These are phyloP conservation scores for Aschersonia sp. DNA, from an alignment of 2,329 filamentous ascomycete genomes.

Conservation along the genomic window DNA sequence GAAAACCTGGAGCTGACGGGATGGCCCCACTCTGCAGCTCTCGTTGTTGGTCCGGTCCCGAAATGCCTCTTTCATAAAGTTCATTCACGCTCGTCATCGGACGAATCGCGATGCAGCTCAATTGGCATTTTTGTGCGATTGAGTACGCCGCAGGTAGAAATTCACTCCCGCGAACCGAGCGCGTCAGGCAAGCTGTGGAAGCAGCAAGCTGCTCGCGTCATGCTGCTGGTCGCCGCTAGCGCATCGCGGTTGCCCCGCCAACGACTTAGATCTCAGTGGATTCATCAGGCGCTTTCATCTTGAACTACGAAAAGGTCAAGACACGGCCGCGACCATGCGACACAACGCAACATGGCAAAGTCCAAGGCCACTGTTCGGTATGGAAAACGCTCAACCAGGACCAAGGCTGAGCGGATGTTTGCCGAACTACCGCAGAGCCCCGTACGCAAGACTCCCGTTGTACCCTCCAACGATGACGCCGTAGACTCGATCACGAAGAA, in stretches of 20 bases:
- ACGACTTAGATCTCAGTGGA: background rate
- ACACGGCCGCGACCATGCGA: background rate
- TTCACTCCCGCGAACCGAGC: too few species aligned
- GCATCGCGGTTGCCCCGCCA: background rate
- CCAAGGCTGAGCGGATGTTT: slow-evolving; percentile 33
- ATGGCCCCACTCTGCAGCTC: too few species aligned
- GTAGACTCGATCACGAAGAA: slow-evolving; percentile 19
- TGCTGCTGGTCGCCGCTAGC: background rate
- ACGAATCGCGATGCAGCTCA: too few species aligned
- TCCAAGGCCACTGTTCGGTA: slow-evolving; percentile 30
- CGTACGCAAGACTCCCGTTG: slow-evolving; percentile 15
- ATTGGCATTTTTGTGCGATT: too few species aligned
- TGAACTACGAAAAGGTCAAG: background rate
- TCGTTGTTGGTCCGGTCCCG: too few species aligned
- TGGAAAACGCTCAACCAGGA: slow-evolving; percentile 32
- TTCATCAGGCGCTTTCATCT: background rate
- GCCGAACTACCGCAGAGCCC: slow-evolving; percentile 37
- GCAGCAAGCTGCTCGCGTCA: background rate
- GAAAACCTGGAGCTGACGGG: too few species aligned
- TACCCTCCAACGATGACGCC: slow-evolving; percentile 8
- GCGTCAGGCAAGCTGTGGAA: too few species aligned
- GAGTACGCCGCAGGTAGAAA: too few species aligned
- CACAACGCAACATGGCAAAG: slow-evolving; percentile 26
- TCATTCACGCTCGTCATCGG: too few species aligned
- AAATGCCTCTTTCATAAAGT: too few species aligned